A percentile compares a stretch with the other conserved stretches of the same genome.
Conservation (phyloP, 441 rosid species). For the Euphorbia celastroides region DNA sequence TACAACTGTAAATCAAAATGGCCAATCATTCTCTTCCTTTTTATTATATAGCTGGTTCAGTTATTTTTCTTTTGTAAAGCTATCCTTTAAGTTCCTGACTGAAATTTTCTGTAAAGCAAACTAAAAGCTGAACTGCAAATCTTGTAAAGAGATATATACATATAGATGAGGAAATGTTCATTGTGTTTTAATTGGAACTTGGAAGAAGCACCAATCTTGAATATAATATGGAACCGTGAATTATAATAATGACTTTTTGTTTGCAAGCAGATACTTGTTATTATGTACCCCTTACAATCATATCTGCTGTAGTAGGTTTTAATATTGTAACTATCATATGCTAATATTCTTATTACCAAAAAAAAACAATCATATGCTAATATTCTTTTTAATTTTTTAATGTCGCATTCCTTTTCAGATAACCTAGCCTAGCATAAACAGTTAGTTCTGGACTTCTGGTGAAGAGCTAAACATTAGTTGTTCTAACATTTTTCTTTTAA, state of each 20-base stretch:
- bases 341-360: too few species aligned
- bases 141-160: not conserved
- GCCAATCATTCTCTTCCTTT: not conserved
- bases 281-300: not conserved
- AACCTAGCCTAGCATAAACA: too few species aligned
- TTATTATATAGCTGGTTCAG: not conserved
- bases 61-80: constrained; percentile 6
- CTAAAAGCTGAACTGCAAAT: not conserved
- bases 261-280: not conserved
- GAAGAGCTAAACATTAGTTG: too few species aligned
- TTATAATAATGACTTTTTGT: not conserved
- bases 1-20: not conserved
- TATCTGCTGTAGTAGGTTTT: not conserved
- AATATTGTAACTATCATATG: not conserved
- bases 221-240: not conserved
- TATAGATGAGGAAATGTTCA: not conserved
- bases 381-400: too few species aligned
- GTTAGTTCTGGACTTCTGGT: too few species aligned
- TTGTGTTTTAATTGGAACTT: not conserved
- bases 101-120: constrained; percentile 12
- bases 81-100: constrained; percentile 3
- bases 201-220: not conserved
- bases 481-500: too few species aligned
- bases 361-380: too few species aligned
- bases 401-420: too few species aligned